phyloP scores from a whole-genome alignment of 768 basidiomycete genomes.

The Pleurotus cornucopiae region DNA sequence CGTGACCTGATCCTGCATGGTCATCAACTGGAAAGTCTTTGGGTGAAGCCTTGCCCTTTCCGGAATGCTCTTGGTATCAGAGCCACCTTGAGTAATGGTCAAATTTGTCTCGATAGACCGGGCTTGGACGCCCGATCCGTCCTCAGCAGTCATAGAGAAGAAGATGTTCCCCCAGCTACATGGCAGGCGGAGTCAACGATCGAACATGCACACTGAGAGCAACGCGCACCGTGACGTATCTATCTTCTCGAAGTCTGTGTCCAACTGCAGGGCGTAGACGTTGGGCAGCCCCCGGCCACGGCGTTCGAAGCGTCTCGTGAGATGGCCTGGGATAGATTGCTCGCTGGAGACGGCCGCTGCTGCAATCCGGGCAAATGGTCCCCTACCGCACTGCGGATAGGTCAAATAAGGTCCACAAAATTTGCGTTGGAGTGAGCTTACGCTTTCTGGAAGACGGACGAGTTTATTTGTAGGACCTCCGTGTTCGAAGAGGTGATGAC shows the following conservation, averaged over 20 bases:
- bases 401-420: too few relatives aligned
- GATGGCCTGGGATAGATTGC: neutral
- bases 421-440: neutral
- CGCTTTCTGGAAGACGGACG: slow-evolving; percentile 3
- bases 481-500: neutral
- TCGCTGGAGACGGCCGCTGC: neutral
- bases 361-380: neutral
- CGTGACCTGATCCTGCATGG: neutral
- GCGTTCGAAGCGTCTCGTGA: neutral
- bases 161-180: neutral
- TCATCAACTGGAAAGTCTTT: neutral
- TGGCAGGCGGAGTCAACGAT: neutral
- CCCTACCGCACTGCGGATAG: neutral
- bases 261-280: neutral
- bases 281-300: neutral
- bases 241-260: neutral
- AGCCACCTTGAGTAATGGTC: too few relatives aligned
- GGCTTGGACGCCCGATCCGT: too few relatives aligned
- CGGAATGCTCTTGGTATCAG: neutral
- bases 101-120: too few relatives aligned
- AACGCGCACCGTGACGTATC: neutral
- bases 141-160: neutral
- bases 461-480: neutral
- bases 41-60: neutral
- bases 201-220: neutral